These are phyloP conservation scores for Fusarium pseudograminearum DNA, from an alignment of 2,329 filamentous ascomycete species.

Conservation along the genomic window DNA sequence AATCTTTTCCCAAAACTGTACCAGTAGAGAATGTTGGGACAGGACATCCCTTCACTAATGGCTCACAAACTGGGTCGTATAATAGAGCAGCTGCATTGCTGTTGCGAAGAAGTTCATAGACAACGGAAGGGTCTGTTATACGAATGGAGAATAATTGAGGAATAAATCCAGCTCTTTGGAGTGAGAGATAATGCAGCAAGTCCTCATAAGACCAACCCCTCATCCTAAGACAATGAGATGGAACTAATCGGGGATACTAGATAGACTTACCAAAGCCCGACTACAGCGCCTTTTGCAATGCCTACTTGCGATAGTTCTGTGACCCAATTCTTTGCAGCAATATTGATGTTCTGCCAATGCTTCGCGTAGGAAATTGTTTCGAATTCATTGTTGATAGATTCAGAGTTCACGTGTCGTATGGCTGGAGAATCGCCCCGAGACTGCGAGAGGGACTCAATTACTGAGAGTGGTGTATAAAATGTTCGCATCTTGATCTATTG, in stretches of 20 bases:
- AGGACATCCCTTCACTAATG: neutral
- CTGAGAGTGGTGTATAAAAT: constrained; percentile 5
- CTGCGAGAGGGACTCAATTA: neutral
- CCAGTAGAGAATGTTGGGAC: neutral
- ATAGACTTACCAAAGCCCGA: neutral
- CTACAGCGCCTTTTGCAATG: neutral
- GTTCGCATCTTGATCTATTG: neutral
- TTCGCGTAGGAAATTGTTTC: neutral
- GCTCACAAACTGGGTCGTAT: neutral
- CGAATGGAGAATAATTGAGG: constrained; percentile 6
- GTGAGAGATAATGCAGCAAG: neutral
- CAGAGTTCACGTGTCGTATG: neutral
- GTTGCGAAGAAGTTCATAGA: neutral
- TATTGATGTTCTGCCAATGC: neutral
- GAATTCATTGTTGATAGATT: accelerated
- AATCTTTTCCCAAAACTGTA: accelerated
- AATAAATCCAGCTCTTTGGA: neutral
- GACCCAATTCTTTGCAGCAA: neutral
- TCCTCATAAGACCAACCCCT: constrained; percentile 14
- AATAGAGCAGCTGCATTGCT: neutral
- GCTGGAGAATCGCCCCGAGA: neutral
- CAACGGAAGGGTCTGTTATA: neutral
- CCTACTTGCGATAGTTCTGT: neutral
- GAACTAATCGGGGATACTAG: accelerated
- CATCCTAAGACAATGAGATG: neutral